Conservation (phyloP, 139 green algal species). For the Chlorella sp. region DNA sequence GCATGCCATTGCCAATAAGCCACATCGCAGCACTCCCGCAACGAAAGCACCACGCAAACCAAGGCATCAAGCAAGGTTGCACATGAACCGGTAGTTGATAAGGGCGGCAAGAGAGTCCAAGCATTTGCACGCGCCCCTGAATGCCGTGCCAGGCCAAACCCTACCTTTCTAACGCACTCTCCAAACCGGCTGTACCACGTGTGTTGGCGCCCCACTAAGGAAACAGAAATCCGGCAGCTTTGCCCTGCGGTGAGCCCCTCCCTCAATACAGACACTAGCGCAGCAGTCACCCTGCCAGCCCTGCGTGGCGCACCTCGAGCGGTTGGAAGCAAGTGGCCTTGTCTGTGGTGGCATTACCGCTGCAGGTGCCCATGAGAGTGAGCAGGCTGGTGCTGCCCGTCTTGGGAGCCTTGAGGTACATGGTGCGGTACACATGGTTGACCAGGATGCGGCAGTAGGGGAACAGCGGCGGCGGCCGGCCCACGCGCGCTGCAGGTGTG, state of each 20-base stretch:
- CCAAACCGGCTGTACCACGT: no score
- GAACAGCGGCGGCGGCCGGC: conserved; percentile 20
- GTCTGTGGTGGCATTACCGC: background rate
- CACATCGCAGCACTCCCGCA: no score
- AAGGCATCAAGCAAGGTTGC: no score
- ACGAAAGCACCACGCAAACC: no score
- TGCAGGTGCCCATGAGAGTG: conserved; percentile 24
- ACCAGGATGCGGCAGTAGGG: conserved; percentile 35
- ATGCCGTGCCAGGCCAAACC: background rate
- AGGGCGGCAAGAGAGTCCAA: background rate
- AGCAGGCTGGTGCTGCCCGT: conserved; percentile 36
- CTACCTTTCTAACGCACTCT: no score
- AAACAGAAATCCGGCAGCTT: no score
- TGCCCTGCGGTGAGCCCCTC: no score
- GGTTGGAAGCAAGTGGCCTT: conserved; percentile 31
- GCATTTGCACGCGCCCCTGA: background rate
- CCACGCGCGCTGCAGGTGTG: background rate
- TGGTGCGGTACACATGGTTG: conserved; percentile 24
- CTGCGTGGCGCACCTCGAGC: background rate
- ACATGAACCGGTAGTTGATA: no score
- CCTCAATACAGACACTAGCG: no score
- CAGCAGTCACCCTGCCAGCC: no score
- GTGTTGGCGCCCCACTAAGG: no score
- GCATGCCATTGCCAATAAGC: no score
- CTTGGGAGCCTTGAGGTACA: conserved; percentile 38